Evolutionary conservation across 495 filamentous ascomycete genomes (phyloP).

Genomic region (Neurospora hispaniola): DNA sequence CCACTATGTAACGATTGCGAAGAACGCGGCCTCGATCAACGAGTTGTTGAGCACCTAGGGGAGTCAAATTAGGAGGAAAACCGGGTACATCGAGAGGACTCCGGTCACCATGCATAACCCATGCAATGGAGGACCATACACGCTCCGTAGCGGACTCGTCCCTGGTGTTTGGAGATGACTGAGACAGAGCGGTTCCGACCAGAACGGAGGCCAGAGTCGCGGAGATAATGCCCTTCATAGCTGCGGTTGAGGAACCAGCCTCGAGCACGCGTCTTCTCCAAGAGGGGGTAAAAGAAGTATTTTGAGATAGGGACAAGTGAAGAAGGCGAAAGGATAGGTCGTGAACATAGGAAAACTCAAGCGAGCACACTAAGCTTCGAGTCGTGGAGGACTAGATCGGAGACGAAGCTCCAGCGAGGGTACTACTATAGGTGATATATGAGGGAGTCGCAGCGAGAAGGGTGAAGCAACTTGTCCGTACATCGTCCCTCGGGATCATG

Average conservation of each 20-base stretch:
- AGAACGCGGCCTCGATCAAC: slow-evolving; percentile 24
- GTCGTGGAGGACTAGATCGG: neutral
- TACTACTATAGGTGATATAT: neutral
- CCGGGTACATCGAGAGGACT: slow-evolving; percentile 18
- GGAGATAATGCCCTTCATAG: slow-evolving; percentile 12
- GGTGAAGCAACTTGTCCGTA: neutral
- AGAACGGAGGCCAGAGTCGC: slow-evolving; percentile 6
- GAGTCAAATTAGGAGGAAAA: slow-evolving; percentile 22
- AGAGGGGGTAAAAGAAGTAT: neutral
- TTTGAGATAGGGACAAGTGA: neutral
- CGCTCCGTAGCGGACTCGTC: slow-evolving; percentile 16
- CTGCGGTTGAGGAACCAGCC: neutral
- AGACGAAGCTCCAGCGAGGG: neutral
- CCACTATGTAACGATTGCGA: slow-evolving; percentile 22
- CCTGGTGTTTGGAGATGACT: neutral
- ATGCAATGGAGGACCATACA: slow-evolving; percentile 35
- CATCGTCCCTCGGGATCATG: neutral
- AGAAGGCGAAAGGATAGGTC: neutral
- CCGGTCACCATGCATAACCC: slow-evolving; percentile 31
- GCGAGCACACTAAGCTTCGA: neutral
- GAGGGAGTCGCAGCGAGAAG: neutral
- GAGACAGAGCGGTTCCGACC: slow-evolving; percentile 11
- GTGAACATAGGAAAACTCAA: neutral
- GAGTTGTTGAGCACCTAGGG: slow-evolving; percentile 31
- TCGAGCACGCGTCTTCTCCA: neutral